Conservation (phyloP, 257 asterid species). For the Nicotiana attenuata region DNA sequence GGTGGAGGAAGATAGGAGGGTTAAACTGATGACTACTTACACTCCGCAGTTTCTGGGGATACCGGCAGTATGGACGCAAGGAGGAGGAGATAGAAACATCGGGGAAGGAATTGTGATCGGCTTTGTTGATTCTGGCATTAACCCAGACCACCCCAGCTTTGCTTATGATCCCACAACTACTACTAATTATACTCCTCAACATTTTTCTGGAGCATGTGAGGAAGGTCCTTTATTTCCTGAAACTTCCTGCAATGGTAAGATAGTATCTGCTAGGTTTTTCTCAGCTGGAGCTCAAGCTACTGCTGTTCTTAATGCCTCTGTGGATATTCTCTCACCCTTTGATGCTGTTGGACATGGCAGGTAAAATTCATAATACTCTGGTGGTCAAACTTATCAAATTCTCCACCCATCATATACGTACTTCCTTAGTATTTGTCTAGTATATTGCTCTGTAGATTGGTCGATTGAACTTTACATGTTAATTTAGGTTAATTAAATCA, state of each 20-base stretch:
- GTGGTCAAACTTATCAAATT: background rate
- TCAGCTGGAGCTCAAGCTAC: slow-evolving; percentile 64
- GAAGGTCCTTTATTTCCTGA: slow-evolving; percentile 63
- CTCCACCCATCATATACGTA: background rate
- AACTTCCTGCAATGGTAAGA: slow-evolving; percentile 72
- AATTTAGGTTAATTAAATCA: background rate
- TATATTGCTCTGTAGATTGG: background rate
- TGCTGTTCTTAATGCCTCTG: slow-evolving; percentile 44
- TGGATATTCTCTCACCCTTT: slow-evolving; percentile 64
- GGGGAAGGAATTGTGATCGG: slow-evolving; percentile 94
- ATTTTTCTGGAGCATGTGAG: slow-evolving; percentile 68
- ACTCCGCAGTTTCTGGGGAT: slow-evolving; percentile 63
- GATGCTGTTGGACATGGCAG: slow-evolving; percentile 95
- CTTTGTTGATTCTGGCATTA: slow-evolving; percentile 74
- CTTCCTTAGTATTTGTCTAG: background rate
- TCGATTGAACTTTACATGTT: background rate
- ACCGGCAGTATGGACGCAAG: slow-evolving; percentile 56
- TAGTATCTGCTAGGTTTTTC: slow-evolving; percentile 73
- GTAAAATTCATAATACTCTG: slow-evolving; percentile 20
- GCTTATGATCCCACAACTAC: slow-evolving; percentile 51
- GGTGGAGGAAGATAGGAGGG: slow-evolving; percentile 67
- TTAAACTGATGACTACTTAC: slow-evolving; percentile 63
- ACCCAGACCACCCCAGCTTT: slow-evolving; percentile 72
- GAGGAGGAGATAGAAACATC: slow-evolving; percentile 56
- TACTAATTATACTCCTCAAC: slow-evolving; percentile 16